phyloP scores from a whole-genome alignment of 352 stramenopile species.

The Globisporangium irregulare region DNA sequence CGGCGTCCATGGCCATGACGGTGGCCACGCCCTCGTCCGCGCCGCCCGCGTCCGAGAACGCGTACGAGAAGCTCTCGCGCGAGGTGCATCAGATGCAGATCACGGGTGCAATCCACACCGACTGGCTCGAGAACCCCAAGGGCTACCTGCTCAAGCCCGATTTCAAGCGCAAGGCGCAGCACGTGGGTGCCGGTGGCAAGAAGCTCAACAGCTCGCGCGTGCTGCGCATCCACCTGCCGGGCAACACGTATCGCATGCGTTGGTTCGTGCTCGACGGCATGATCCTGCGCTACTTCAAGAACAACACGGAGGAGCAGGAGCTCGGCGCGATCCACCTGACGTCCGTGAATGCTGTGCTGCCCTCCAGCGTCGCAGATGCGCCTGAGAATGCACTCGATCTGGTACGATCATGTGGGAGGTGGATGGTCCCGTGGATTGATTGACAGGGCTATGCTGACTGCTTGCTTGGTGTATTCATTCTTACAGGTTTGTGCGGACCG shows the following conservation, averaged over 20 bases:
- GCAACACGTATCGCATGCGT: slow-evolving; percentile 73
- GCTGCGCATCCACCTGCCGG: slow-evolving; percentile 74
- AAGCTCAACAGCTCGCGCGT: slow-evolving; percentile 81
- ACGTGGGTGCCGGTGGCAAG: slow-evolving; percentile 82
- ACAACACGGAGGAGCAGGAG: slow-evolving; percentile 82
- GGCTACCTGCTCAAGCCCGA: slow-evolving; percentile 86
- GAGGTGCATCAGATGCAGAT: slow-evolving; percentile 89
- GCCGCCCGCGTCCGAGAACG: slow-evolving; percentile 57
- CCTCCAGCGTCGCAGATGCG: slow-evolving; percentile 85
- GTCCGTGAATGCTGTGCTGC: slow-evolving; percentile 83
- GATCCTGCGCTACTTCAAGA: slow-evolving; percentile 89
- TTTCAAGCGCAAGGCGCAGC: slow-evolving; percentile 86
- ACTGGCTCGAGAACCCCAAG: slow-evolving; percentile 89
- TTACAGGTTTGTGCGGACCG: slow-evolving; percentile 75
- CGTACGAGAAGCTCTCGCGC: slow-evolving; percentile 88
- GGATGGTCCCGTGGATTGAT: not conserved
- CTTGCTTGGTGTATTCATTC: not conserved
- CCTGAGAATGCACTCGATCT: slow-evolving; percentile 83
- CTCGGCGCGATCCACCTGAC: slow-evolving; percentile 86
- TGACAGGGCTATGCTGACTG: not conserved
- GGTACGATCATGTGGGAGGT: slow-evolving; percentile 24
- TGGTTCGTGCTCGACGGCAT: slow-evolving; percentile 90
- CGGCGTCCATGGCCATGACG: slow-evolving; percentile 11
- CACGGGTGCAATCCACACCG: slow-evolving; percentile 85
- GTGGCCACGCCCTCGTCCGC: slow-evolving; percentile 21